Conservation (phyloP, 495 filamentous ascomycete genomes). For the Penicillium manginii region DNA sequence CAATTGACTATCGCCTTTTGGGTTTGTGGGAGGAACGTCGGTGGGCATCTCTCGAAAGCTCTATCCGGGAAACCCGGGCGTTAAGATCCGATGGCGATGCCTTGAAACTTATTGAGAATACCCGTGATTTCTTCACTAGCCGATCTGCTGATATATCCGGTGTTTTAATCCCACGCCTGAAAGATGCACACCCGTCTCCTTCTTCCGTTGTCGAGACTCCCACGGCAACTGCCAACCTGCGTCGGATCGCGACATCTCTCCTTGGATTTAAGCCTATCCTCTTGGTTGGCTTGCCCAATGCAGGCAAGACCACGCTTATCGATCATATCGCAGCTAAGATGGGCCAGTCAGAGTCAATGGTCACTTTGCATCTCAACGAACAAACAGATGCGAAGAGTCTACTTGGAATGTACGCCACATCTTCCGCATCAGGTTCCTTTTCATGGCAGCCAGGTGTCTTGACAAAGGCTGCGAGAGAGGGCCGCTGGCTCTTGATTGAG, state of each 20-base stretch:
- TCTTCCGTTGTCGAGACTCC: constrained; percentile 70
- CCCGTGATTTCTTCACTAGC: constrained; percentile 49
- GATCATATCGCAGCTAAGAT: constrained; percentile 79
- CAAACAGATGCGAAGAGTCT: constrained; percentile 96
- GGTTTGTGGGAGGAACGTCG: constrained; percentile 74
- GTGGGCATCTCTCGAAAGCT: constrained; percentile 40
- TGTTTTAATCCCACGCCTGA: constrained; percentile 68
- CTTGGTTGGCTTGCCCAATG: constrained; percentile 80
- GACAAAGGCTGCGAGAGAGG: constrained; percentile 90
- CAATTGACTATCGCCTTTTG: constrained; percentile 84
- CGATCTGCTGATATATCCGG: constrained; percentile 60
- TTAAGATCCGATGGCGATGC: constrained; percentile 25
- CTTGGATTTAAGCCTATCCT: constrained; percentile 70
- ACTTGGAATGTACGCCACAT: constrained; percentile 90
- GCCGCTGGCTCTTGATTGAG: constrained; percentile 95
- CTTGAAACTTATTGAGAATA: constrained; percentile 37
- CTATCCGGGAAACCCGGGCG: constrained; percentile 24
- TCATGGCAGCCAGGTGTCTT: constrained; percentile 92
- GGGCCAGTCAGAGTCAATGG: constrained; percentile 72
- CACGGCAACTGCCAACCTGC: constrained; percentile 72
- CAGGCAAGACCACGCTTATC: constrained; percentile 87
- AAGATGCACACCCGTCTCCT: constrained; percentile 43
- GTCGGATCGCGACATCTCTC: constrained; percentile 65
- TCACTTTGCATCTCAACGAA: constrained; percentile 93
- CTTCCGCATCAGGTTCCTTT: constrained; percentile 80